Percentiles rank a stretch among this genome's conserved stretches.
Evolutionary conservation across 768 basidiomycete species (phyloP).

Genomic region (Tylopilus sp.): DNA sequence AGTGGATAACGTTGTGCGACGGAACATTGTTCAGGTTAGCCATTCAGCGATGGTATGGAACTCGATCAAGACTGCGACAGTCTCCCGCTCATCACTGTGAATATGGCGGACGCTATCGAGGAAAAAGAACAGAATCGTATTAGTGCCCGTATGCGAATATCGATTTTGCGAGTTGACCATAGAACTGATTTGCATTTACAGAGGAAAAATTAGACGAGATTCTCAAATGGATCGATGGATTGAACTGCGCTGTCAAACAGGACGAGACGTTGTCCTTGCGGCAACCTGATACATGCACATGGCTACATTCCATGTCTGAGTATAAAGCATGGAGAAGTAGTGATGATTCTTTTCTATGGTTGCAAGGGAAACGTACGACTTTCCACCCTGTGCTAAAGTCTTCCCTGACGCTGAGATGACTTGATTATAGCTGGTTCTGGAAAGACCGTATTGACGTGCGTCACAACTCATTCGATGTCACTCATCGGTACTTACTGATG

Average conservation of each 20-base stretch:
- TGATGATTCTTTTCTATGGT: not conserved
- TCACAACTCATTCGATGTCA: not conserved
- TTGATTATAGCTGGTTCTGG: not conserved
- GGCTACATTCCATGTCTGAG: not conserved
- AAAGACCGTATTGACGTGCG: not conserved
- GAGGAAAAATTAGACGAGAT: constrained; percentile 6
- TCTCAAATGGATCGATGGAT: constrained; percentile 8
- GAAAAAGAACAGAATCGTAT: not conserved
- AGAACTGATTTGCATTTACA: not conserved
- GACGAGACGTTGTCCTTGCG: constrained; percentile 5
- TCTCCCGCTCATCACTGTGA: not conserved
- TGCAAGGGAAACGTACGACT: not conserved
- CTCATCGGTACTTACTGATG: not conserved
- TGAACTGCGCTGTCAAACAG: constrained; percentile 13
- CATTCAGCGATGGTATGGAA: not conserved
- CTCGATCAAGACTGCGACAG: not conserved
- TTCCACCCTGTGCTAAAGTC: not conserved
- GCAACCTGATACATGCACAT: constrained; percentile 10
- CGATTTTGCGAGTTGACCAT: too few relatives aligned
- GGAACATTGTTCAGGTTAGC: not conserved
- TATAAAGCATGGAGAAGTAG: not conserved
- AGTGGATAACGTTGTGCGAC: not conserved
- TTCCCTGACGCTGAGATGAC: not conserved
- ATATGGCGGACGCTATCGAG: not conserved
- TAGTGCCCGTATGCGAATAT: not conserved